phyloP scores from a whole-genome alignment of 2,329 filamentous ascomycete species.

The Orbilia blumenaviensis region DNA sequence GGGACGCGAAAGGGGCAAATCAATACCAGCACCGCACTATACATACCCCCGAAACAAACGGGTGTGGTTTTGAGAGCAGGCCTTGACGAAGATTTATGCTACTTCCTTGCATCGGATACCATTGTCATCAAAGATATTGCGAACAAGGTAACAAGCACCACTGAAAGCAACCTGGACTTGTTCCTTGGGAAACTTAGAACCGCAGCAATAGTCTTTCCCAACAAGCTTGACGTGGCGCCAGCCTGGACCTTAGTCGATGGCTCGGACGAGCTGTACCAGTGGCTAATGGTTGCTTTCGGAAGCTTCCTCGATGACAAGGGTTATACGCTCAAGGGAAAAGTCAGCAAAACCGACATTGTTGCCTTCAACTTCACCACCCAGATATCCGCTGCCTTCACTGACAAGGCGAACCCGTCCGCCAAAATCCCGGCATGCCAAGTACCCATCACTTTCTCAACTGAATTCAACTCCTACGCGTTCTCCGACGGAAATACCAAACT shows the following conservation, averaged over 20 bases:
- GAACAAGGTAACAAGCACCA: neutral
- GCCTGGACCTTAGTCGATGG: neutral
- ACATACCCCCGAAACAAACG: neutral
- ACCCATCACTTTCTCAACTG: neutral
- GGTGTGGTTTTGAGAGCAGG: neutral
- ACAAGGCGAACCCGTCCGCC: neutral
- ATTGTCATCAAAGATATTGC: neutral
- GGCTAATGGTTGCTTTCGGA: neutral
- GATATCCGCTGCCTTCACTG: conserved; percentile 1
- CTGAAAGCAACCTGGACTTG: neutral
- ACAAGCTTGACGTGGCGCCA: neutral
- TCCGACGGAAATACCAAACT: neutral
- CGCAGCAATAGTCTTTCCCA: conserved; percentile 3
- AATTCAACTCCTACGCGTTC: conserved; percentile 4
- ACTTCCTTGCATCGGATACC: conserved; percentile 1
- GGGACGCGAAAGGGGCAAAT: too few species aligned
- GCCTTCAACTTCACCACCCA: neutral
- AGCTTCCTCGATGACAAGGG: neutral
- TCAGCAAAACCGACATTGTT: neutral
- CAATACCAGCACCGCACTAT: neutral
- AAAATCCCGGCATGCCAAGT: conserved; percentile 2
- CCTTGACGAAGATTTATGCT: neutral
- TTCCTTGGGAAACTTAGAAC: conserved; percentile 7
- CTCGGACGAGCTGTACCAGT: conserved; percentile 11
- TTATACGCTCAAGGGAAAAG: neutral